Base-by-base conservation (phyloP, 2,329 filamentous ascomycete species). In the Epichloe gansuensis region DNA sequence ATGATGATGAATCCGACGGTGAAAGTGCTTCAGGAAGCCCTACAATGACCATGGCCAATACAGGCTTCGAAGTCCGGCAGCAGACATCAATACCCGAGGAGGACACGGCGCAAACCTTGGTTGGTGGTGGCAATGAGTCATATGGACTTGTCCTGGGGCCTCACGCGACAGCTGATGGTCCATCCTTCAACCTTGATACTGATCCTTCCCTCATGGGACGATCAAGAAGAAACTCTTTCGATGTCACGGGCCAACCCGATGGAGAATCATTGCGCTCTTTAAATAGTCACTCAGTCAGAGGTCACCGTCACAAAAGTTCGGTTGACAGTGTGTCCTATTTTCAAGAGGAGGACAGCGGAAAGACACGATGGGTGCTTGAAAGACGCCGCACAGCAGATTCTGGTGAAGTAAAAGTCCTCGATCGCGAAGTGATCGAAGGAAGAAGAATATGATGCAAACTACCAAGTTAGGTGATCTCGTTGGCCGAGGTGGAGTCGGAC, bases 291-390 rank as follows among this genome's bases (percentile, higher is more conserved):
- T 48, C 58, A 1, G 55, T 57, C 8, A 65, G 61, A 43, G 72
- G 74, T n/a, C 77, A 80, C 57, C 68, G 72, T 13, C 71, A 77
- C 57, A 75, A 73, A 57, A 70, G 76, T 48, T 85, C 80, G 46
- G 73, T 81, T 2, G 85, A 87, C 58, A 86, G 82, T 56, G 81
- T 89, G 37, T 83, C 83, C 6, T 89, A 89, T 64, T 76, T 76
- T 46, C 80, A 83, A 55, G 81, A 85, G 61, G 80, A 82, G 46
- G 73, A 78, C 2, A 74, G 74, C 8, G 77, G 75, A 1, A 77
- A 78, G 57, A 76, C 74, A 52, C 70, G 82, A 46, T 88, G 85
- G 85, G 78, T 88, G 7, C 70, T 88, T 58, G 85, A 89, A 65
- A 69, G 84, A 38, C 73, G 84, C 50, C 71, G 85, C 38, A 85